Base-by-base conservation (phyloP, 441 rosid genomes). In the Euphorbia corollata region DNA sequence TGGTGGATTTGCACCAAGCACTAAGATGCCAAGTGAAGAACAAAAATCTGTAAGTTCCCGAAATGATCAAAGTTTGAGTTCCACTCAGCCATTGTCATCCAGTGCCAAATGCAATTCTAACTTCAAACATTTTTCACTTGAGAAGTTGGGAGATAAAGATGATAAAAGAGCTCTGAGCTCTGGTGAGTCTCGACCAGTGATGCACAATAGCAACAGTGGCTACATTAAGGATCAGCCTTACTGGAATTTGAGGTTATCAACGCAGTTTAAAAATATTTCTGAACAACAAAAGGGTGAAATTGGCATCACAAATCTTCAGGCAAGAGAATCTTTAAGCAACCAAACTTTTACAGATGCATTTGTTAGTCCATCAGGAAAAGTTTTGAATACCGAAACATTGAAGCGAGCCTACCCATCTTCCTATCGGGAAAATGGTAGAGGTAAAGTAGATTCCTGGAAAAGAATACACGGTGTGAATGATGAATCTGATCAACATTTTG, bases 91-190 rank as follows among this genome's bases (percentile, higher is more conserved):
- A 57, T 61, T 76, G 63, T 70, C 76, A 56, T 68, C 78, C 22
- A 64, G 61, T 70, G 71, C 81, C 19, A 77, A 68, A 51, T 56
- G 65, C 13, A 75, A 59, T 56, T 67, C 81, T 11, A 64, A 78
- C 70, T 73, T 75, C 30, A 77, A 69, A 70, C 78, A 72, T 63
- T 64, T 77, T 39, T 70, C 77, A 4, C 58, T 53, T 41, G 76
- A 81, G 79, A 74, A 67, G 68, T 65, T 64, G 65, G 78, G 78
- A 53, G 64, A 65, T n/a, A 77, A 74, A 67, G 85, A 71, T 61
- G 78, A 78, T 70, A 72, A 74, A 57, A 68, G 75, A 20, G 68
- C 68, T 81, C 82, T 80, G 47, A 6, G 69, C 41, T 78, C 68
- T 70, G 59, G 54, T 54, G 64, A 36, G 39, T 73, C 79, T 12